These are phyloP conservation scores for Quillaja saponaria DNA, from an alignment of 306 rosid genomes.

Conservation along the genomic window DNA sequence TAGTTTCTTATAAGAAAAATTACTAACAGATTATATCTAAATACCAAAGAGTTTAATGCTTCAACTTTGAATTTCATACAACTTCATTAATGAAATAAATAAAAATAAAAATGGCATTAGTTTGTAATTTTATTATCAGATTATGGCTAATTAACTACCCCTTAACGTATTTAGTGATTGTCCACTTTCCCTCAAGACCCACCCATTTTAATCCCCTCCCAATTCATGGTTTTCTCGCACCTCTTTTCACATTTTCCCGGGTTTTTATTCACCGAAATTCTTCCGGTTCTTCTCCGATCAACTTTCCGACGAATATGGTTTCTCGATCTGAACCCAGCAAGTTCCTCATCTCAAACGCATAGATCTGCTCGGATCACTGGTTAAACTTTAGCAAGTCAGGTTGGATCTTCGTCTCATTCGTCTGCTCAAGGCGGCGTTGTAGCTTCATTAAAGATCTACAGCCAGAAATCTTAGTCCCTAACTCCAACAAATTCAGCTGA, in stretches of 20 bases:
- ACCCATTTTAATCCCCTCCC: conserved; percentile 1
- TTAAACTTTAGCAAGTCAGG: background rate
- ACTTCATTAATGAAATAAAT: too few relatives aligned
- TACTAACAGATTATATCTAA: too few relatives aligned
- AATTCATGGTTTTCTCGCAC: conserved; percentile 14
- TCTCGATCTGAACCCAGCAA: conserved; percentile 7
- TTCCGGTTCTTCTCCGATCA: conserved; percentile 8
- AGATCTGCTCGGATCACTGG: conserved; percentile 44
- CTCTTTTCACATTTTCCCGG: conserved; percentile 26
- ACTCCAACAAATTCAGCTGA: conserved; percentile 6
- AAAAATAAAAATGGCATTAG: too few relatives aligned
- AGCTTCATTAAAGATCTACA: background rate
- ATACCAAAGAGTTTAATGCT: too few relatives aligned
- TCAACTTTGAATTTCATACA: too few relatives aligned
- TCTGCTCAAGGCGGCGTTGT: background rate
- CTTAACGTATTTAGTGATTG: conserved; percentile 33
- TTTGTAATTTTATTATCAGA: conserved; percentile 3
- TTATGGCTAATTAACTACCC: background rate
- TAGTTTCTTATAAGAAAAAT: too few relatives aligned
- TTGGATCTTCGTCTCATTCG: background rate
- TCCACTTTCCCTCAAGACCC: background rate
- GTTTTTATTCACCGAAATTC: background rate
- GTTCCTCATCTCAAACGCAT: background rate
- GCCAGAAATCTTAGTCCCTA: background rate
- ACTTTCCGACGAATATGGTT: conserved; percentile 12